Evolutionary conservation across 2,329 filamentous ascomycete genomes (phyloP), one percentile per base, ranked within the genome.

Genomic region (Trichoderma brevicompactum): DNA sequence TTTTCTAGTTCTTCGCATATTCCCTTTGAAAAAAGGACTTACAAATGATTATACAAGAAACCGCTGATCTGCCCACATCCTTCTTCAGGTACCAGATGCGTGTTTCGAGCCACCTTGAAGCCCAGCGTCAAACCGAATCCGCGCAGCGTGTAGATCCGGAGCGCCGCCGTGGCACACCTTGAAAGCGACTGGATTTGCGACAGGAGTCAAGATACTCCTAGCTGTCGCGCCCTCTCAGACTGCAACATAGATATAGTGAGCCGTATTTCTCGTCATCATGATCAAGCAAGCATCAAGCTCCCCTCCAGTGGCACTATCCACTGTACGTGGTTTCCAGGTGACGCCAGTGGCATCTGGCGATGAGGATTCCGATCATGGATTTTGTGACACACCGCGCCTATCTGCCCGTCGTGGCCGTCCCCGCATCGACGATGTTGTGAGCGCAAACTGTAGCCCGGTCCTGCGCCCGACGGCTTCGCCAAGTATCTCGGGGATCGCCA

Each of bases 401-500:
- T 76, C 71, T 61, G 76, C 73, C 68, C 79, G 74, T 69, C 79
- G 78, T 62, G 78, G 78, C 60, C 80, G 78, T 44, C 70, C 75
- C 62, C 78, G 78, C 49, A 75, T 87, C 59, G 78, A 85, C 73
- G 85, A 87, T 74, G 81, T 87, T 15, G 82, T 87, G 70, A 87
- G 85, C 74, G 83, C 83, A 64, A 81, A 91, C 76, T 88, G 86
- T 77, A 89, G 87, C 75, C 87, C 87, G 7, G 74, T 82, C 60
- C 75, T 89, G 68, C 83, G 85, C 54, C 79, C 77, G n/a, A 72
- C 77, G 32, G 76, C 80, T 15, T 86, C 85, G 17, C 84, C 85
- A 10, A 82, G 80, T 55, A 73, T 88, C 36, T 89, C 90, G 66
- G 93, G 92, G 54, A 93, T 97, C 71, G 91, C 92, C 73, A 91